Base-by-base conservation (phyloP, 78 protist species). In the Dictyostelium capitatum region DNA sequence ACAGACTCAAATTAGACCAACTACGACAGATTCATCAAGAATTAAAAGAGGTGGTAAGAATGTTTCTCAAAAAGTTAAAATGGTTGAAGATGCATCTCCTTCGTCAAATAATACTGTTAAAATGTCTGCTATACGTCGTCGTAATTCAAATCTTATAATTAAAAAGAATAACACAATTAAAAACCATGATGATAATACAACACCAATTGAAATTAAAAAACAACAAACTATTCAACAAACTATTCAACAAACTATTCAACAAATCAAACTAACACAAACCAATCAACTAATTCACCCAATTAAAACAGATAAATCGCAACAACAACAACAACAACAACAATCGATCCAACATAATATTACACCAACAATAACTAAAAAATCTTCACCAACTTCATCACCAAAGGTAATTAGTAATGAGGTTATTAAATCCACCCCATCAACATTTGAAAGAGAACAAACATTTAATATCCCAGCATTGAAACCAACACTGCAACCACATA, bases 11-110 rank as follows among this genome's bases (percentile, higher is more conserved):
- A n/a, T 47, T 15, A 73, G 41, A 73, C 20, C 79, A 43, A 73
- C 79, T 46, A 73, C 23, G 46, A 46, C 79, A 12, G 75, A 67
- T 67, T 67, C 75, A 32, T 28, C 37, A 12, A 67, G 75, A 67
- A 14, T 67, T 17, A 67, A 67, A 30, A 67, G 43, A 67, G 75
- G 75, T 32, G 75, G 47, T 32, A 67, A 67, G 11, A 67, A 67
- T 32, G 75, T 67, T 67, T 25, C 75, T 32, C 75, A 67, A 32
- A 67, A 28, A 6, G 11, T 67, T 67, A 67, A 67, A 32, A n/a
- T 30, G 17, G 75, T 67, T 28, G 75, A 67, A 67, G 30, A 67
- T 32, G 47, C 28, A 30, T 32, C 48, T 28, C 75, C 75, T 14
- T 11, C 28, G 5, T 23, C 75, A 32, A 67, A 67, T 32, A 41